Percentiles rank a stretch among this genome's conserved stretches.
Conservation (phyloP, 2,329 filamentous ascomycete species). For the Niveomyces coronatus region DNA sequence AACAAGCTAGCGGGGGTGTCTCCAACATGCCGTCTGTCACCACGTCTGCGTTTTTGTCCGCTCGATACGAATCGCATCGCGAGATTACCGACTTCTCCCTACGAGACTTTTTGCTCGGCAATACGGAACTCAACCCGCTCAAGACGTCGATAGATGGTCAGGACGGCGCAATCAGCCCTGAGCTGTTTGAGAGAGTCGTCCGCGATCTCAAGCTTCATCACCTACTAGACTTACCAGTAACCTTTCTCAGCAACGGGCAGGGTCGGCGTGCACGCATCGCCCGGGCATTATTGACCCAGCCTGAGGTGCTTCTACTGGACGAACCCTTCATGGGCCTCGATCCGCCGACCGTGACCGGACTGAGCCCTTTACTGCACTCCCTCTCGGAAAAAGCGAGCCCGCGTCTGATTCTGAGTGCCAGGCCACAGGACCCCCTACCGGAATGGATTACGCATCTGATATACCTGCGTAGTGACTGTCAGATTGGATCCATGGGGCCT, state of each 20-base stretch:
- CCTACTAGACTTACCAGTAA: conserved; percentile 70
- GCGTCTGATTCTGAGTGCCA: conserved; percentile 63
- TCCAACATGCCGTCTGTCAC: conserved; percentile 42
- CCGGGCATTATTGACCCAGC: conserved; percentile 66
- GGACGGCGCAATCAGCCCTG: conserved; percentile 37
- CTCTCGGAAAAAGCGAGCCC: conserved; percentile 59
- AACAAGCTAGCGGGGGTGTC: conserved; percentile 41
- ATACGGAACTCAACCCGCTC: conserved; percentile 71
- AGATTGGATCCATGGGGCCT: conserved; percentile 54
- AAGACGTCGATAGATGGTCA: conserved; percentile 29
- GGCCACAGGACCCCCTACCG: conserved; percentile 79
- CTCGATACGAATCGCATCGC: conserved; percentile 77
- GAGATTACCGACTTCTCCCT: conserved; percentile 85
- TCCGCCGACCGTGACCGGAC: conserved; percentile 61
- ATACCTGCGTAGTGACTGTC: conserved; percentile 57
- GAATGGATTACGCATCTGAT: conserved; percentile 84
- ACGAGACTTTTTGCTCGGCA: conserved; percentile 67
- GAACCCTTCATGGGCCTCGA: conserved; percentile 96
- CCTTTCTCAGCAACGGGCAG: conserved; percentile 90
- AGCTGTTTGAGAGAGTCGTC: conserved; percentile 52
- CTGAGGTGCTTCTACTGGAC: conserved; percentile 77
- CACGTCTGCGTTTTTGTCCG: conserved; percentile 74
- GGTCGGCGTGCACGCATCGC: conserved; percentile 80
- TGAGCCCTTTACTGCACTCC: conserved; percentile 60
- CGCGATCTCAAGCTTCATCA: conserved; percentile 56